Evolutionary conservation across 208 protist genomes (phyloP).

Genomic region (Leishmania braziliensis): DNA sequence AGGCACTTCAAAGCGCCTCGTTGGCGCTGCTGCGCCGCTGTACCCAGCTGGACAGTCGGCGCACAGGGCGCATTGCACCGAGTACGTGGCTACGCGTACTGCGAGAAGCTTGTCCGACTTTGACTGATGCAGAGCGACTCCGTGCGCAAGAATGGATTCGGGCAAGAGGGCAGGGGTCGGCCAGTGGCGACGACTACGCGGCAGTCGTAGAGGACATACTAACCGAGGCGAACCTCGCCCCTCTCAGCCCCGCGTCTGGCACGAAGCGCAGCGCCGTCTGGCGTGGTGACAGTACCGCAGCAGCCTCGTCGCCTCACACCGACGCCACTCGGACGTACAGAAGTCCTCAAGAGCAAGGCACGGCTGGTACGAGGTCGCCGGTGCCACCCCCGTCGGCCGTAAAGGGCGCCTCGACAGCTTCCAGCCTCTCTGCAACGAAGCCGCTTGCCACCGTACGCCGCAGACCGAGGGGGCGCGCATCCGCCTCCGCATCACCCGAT

Average conservation of each 20-base stretch:
- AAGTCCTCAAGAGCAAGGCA: neutral
- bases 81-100: slow-evolving; percentile 10
- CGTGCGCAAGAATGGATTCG: neutral
- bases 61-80: slow-evolving; percentile 7
- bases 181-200: slow-evolving; percentile 6
- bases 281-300: neutral
- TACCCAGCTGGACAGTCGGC: slow-evolving; percentile 1
- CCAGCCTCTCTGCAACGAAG: neutral
- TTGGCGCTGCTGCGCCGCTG: slow-evolving; percentile 15
- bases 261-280: neutral
- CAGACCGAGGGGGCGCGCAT: neutral
- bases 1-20: slow-evolving; percentile 21
- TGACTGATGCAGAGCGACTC: slow-evolving; percentile 8
- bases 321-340: neutral
- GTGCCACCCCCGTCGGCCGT: neutral
- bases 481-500: neutral
- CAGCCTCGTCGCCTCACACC: neutral
- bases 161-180: slow-evolving; percentile 3
- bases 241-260: neutral
- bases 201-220: slow-evolving; percentile 17
- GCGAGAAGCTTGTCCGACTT: neutral
- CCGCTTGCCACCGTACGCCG: neutral
- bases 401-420: neutral
- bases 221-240: neutral
- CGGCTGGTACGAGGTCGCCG: neutral